Conservation (phyloP, 148 eudicot species). For the Rhododendron griersonianum region DNA sequence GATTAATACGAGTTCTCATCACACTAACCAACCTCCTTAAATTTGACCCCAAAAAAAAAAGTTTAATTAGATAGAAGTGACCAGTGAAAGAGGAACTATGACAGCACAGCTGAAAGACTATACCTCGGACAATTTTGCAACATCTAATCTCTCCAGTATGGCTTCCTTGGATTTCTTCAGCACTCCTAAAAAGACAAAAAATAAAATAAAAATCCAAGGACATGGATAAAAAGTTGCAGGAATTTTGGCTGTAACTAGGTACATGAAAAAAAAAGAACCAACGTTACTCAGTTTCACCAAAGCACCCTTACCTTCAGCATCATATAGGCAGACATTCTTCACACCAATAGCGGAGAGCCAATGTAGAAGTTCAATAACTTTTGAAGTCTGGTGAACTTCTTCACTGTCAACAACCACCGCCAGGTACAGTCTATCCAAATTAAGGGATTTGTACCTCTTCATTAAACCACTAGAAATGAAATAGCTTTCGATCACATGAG, state of each 20-base stretch:
- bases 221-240: not conserved
- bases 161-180: slow-evolving; percentile 66
- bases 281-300: not conserved
- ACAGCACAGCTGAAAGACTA: slow-evolving; percentile 7
- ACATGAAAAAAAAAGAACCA: not conserved
- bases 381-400: slow-evolving; percentile 56
- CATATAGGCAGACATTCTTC: slow-evolving; percentile 75
- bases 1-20: not conserved
- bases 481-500: slow-evolving; percentile 51
- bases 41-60: not conserved
- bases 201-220: not conserved
- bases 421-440: slow-evolving; percentile 61
- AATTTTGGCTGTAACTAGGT: not conserved
- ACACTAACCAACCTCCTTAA: not conserved
- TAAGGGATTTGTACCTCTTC: slow-evolving; percentile 42
- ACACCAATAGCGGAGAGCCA: slow-evolving; percentile 71
- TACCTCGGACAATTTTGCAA: slow-evolving; percentile 56
- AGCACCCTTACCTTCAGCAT: slow-evolving; percentile 58
- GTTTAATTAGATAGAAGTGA: not conserved
- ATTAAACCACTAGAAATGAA: slow-evolving; percentile 43
- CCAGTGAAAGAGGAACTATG: not conserved
- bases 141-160: slow-evolving; percentile 34
- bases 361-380: slow-evolving; percentile 60
- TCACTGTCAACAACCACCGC: slow-evolving; percentile 84
- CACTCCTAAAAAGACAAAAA: slow-evolving; percentile 48